phyloP scores from a whole-genome alignment of 2,329 filamentous ascomycete species.

The Cordyceps cateniannulata region DNA sequence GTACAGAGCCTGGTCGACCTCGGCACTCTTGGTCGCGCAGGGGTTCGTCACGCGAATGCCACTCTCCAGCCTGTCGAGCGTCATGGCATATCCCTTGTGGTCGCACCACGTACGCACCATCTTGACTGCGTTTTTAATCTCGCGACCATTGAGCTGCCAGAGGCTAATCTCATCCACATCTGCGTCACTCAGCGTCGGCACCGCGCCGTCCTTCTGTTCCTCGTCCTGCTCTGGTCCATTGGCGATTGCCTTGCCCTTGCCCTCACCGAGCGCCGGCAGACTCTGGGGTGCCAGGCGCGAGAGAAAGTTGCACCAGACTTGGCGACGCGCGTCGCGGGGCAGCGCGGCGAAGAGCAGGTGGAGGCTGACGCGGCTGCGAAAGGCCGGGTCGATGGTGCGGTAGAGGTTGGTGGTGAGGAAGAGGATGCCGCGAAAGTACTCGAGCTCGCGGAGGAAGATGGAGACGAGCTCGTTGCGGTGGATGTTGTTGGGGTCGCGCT shows the following conservation, averaged over 20 bases:
- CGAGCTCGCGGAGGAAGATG: constrained; percentile 40
- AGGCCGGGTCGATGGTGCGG: constrained; percentile 36
- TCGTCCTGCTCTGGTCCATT: not conserved
- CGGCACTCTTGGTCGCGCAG: constrained; percentile 30
- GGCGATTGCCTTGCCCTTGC: constrained; percentile 3
- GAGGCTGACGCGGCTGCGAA: constrained; percentile 40
- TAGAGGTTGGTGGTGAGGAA: constrained; percentile 40
- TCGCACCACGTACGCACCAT: constrained; percentile 40
- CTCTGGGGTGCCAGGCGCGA: constrained; percentile 23
- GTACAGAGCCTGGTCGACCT: constrained; percentile 10
- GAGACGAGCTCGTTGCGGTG: constrained; percentile 42
- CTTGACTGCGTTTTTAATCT: constrained; percentile 42
- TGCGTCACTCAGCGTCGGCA: constrained; percentile 21
- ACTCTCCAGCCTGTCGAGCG: constrained; percentile 35
- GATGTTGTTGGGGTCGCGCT: constrained; percentile 38
- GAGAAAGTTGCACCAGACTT: constrained; percentile 42
- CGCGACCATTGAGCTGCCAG: constrained; percentile 38
- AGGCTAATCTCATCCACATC: constrained; percentile 32
- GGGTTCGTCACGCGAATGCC: constrained; percentile 40
- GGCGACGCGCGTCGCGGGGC: constrained; percentile 28
- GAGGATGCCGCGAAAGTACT: constrained; percentile 39
- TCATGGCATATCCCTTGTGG: constrained; percentile 36
- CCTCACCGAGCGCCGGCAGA: not conserved
- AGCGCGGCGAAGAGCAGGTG: constrained; percentile 40
- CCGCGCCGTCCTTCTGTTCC: not conserved